Conservation (phyloP, 2,329 filamentous ascomycete genomes). For the Parasarocladium wereldwijsianum region DNA sequence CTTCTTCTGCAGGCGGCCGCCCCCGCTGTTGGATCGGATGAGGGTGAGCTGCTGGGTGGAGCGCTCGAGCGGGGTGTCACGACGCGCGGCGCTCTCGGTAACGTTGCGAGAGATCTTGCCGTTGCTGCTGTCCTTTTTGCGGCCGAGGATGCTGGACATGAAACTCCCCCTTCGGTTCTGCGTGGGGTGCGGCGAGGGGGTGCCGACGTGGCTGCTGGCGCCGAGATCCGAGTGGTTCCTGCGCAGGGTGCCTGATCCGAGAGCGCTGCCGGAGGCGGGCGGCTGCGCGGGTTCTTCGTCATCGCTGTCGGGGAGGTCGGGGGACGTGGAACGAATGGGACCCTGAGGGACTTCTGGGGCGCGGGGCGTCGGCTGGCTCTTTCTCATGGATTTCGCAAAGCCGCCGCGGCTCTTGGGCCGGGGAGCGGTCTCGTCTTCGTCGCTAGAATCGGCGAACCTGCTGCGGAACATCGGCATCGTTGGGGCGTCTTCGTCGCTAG, state of each 20-base stretch:
- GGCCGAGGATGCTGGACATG: conserved; percentile 43
- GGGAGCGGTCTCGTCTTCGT: conserved; percentile 27
- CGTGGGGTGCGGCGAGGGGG: conserved; percentile 9
- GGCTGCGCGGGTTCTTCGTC: conserved; percentile 23
- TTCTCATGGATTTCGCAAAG: conserved; percentile 18
- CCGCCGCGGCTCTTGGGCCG: conserved; percentile 15
- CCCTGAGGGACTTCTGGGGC: conserved; percentile 21
- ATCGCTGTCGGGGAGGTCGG: conserved; percentile 45
- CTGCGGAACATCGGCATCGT: conserved; percentile 27
- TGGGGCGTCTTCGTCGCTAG: conserved; percentile 43
- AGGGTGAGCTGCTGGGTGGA: conserved; percentile 35
- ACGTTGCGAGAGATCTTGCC: conserved; percentile 39
- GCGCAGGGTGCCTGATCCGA: conserved; percentile 15
- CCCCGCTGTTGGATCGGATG: conserved; percentile 21
- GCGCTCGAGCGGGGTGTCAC: conserved; percentile 48
- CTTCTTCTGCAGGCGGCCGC: conserved; percentile 13
- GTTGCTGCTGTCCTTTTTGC: conserved; percentile 34
- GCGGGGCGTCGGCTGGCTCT: conserved; percentile 12
- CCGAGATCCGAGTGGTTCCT: conserved; percentile 27
- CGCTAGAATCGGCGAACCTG: conserved; percentile 59
- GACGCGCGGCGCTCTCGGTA: conserved; percentile 42
- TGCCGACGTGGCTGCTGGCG: conserved; percentile 12
- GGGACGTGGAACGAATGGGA: conserved; percentile 31
- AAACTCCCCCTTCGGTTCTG: conserved; percentile 32
- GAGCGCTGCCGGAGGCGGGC: conserved; percentile 3